These are phyloP conservation scores for Austroboletus olivaceoglutinosus DNA, from an alignment of 1,284 basidiomycete species.

Conservation along the genomic window DNA sequence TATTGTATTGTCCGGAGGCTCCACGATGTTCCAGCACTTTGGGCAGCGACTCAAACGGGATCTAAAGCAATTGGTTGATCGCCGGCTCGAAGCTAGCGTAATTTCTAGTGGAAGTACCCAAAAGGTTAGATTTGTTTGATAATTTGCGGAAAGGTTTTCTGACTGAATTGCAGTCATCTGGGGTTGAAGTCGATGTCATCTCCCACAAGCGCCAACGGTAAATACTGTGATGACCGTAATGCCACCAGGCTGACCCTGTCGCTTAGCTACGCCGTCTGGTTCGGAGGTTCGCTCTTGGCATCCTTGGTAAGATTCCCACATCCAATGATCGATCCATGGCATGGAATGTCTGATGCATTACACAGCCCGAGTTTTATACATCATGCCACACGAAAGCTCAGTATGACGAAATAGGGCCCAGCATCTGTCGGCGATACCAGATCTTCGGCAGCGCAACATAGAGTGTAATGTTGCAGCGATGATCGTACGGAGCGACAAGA, in stretches of 20 bases:
- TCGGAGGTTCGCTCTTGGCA: conserved; percentile 92
- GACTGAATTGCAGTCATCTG: conserved; percentile 67
- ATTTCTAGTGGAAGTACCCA: conserved; percentile 73
- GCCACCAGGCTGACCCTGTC: neutral
- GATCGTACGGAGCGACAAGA: neutral
- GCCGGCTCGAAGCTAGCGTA: conserved; percentile 79
- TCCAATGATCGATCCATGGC: neutral
- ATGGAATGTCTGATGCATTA: too few relatives aligned
- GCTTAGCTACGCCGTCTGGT: conserved; percentile 92
- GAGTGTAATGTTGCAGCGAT: neutral
- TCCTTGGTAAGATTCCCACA: conserved; percentile 60
- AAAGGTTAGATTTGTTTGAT: conserved; percentile 50
- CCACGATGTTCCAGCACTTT: conserved; percentile 98
- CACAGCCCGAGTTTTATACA: conserved; percentile 93
- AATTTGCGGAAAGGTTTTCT: conserved; percentile 3
- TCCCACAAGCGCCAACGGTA: conserved; percentile 96
- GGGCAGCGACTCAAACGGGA: conserved; percentile 94
- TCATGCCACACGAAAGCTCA: conserved; percentile 97
- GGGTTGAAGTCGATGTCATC: conserved; percentile 96
- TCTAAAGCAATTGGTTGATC: conserved; percentile 91
- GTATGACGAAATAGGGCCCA: conserved; percentile 96
- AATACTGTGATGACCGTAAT: conserved; percentile 12
- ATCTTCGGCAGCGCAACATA: conserved; percentile 90
- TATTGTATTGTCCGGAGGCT: conserved; percentile 93
- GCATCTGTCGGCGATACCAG: conserved; percentile 92